Evolutionary conservation across 1,284 basidiomycete species (phyloP).

Genomic region (Pseudozyma thailandica): DNA sequence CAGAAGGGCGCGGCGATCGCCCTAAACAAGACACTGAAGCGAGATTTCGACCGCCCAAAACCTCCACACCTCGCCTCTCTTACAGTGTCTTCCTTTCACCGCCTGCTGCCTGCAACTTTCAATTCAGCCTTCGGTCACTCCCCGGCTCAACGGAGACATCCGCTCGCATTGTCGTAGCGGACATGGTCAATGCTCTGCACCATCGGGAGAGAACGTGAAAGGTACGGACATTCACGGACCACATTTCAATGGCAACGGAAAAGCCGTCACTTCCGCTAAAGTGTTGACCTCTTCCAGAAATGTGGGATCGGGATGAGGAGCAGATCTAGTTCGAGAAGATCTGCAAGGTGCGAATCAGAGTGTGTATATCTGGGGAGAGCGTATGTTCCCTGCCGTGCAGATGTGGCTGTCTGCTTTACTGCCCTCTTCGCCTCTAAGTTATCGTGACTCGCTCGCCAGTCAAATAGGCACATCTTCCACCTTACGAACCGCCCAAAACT

Average conservation of each 20-base stretch:
- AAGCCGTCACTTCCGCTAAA: constrained; percentile 33
- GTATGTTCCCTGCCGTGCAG: too few relatives aligned
- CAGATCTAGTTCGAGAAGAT: not conserved
- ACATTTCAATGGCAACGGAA: constrained; percentile 1
- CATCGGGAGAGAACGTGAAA: constrained; percentile 35
- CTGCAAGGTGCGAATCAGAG: not conserved
- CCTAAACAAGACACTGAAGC: not conserved
- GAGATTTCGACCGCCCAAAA: not conserved
- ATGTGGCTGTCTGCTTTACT: too few relatives aligned
- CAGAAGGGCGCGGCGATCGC: constrained; percentile 4
- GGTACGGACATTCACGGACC: constrained; percentile 23
- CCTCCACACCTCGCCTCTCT: not conserved
- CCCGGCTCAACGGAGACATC: constrained; percentile 28
- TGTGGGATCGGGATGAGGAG: too few relatives aligned
- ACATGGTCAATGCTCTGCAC: not conserved
- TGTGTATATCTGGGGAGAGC: too few relatives aligned
- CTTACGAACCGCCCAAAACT: not conserved
- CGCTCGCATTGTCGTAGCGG: not conserved
- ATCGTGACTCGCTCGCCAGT: too few relatives aligned
- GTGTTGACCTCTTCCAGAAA: not conserved
- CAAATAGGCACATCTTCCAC: too few relatives aligned
- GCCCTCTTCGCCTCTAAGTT: too few relatives aligned
- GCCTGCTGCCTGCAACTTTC: too few relatives aligned
- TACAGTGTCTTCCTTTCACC: constrained; percentile 5
- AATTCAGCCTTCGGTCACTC: not conserved